Evolutionary conservation across 768 basidiomycete species (phyloP), one percentile per base, ranked within the genome.

Genomic region (Suillus spraguei): DNA sequence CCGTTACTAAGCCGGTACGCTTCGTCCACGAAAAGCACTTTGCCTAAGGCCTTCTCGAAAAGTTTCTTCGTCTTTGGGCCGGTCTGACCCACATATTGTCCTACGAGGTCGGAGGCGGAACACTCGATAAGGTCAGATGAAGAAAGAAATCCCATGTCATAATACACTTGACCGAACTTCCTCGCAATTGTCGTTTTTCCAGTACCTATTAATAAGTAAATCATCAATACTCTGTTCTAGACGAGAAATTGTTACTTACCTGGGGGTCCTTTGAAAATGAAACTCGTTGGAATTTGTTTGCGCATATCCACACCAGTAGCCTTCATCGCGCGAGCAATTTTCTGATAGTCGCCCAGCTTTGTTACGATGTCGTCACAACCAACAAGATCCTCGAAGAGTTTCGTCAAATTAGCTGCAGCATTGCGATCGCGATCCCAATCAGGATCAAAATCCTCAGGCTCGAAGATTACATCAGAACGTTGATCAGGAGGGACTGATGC

Each of bases 261-360:
- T 64, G 89, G 89, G 6, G 89, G 89, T 0, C 89, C 89, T 67
- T 87, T 90, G 79, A 91, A 90, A 2, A 90, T 74, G 58, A 89
- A 91, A 47, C 80, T 80, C n/a, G 73, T 88, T 0, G 89, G 88
- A 46, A 90, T 82, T 17, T 80, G 76, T n/a, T 81, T 77, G 4
- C 82, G 78, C 22, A 79, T 72, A 64, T 87, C 81, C 41, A 78
- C 69, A 3, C 79, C 78, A 36, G 76, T 70, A 0, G 66, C 67
- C 67, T 82, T 83, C 72, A 81, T 78, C 20, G 67, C 72, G 4
- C 64, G 68, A 2, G 84, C 83, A 36, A 86, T 79, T 56, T 78
- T 73, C 67, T 90, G 89, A 62, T 82, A 88, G 16, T 74, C 70
- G n/a, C 71, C 68, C 1, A 90, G 74, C 64, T 81, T 83, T 54